Base-by-base conservation (phyloP, 257 asterid genomes). In the Nicotiana otophora region DNA sequence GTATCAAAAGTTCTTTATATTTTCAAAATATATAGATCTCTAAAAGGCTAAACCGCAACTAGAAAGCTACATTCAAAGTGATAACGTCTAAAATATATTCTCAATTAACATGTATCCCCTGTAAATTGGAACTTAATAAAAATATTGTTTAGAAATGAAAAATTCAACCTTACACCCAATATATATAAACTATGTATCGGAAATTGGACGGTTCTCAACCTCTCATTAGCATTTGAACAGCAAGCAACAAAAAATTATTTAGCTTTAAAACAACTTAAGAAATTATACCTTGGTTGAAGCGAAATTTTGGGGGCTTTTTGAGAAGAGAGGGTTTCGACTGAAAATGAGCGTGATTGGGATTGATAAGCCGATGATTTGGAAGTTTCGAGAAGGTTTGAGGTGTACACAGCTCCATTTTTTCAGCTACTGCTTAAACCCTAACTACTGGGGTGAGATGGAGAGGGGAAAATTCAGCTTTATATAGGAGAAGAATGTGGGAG, bases 341-440 rank as follows among this genome's bases (percentile, higher is more conserved):
- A 31, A 72, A 64, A 20, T 80, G 86, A 81, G 79, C 28, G 30
- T 20, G 64, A 30, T 65, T 36, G 0, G 89, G 4, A 58, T 76
- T 30, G 78, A 81, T 67, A 57, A 55, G 75, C 62, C 54, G 82
- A 26, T 84, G 83, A 5, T 28, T 85, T 15, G 86, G 82, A 61
- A 72, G 55, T 10, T 81, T 82, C 2, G 90, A 84, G 62, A 86
- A 63, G 78, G 90, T 82, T 86, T 84, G 88, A 85, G 84, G 90
- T n/a, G 87, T 79, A 88, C 88, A 88, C 0, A 90, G 84, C 90
- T 87, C 91, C 96, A 93, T 90, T 54, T 30, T 85, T 23, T 28
- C 48, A 54, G 83, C 80, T 51, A 19, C 33, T 2, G 17, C 17
- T 30, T n/a, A 26, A 62, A 28, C n/a, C 28, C 79, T 72, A 26